These are phyloP conservation scores for Solanum clarkiae DNA, from an alignment of 257 asterid genomes.

Conservation along the genomic window DNA sequence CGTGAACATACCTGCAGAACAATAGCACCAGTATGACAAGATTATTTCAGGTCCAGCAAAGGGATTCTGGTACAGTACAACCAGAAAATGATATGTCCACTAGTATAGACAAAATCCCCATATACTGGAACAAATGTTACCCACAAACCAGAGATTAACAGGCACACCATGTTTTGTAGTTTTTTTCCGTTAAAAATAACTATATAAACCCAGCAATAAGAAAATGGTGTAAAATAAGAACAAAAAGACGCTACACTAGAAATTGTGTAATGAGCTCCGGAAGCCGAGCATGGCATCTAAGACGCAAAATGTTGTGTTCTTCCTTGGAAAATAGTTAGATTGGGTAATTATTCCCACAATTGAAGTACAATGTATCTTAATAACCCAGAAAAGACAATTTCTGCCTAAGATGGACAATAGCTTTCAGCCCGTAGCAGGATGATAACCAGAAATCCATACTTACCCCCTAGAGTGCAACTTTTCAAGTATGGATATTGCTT, in stretches of 20 bases:
- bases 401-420: not conserved
- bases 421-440: not conserved
- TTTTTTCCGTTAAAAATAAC: not conserved
- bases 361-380: not conserved
- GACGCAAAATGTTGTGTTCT: not conserved
- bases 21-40: not conserved
- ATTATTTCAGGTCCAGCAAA: not conserved
- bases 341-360: not conserved
- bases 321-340: not conserved
- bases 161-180: not conserved
- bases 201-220: not conserved
- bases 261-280: not conserved
- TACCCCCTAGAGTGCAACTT: constrained; percentile 81
- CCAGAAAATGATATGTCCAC: not conserved
- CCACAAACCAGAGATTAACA: not conserved
- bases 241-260: not conserved
- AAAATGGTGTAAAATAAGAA: not conserved
- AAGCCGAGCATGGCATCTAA: constrained; percentile 12
- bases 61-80: not conserved
- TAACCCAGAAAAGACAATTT: not conserved
- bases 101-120: not conserved
- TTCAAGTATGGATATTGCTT: constrained; percentile 88
- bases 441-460: not conserved
- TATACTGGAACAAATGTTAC: not conserved
- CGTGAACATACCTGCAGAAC: constrained; percentile 55